Conservation (phyloP, 2,329 filamentous ascomycete genomes). For the Juglanconis sp. region DNA sequence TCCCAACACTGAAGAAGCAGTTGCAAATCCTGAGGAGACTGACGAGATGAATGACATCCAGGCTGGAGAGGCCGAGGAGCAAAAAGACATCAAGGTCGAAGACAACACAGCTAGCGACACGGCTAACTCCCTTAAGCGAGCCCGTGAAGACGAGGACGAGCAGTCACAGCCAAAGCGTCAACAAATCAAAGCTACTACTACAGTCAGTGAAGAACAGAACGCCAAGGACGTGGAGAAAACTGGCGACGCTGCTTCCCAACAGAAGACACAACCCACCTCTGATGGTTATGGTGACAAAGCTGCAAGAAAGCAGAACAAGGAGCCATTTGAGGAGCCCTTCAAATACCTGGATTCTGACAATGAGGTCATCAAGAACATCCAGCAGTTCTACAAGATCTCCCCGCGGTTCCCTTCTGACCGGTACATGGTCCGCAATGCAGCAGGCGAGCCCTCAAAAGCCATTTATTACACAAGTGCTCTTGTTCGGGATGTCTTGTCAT, state of each 20-base stretch:
- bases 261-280: slow-evolving; percentile 23
- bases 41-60: neutral
- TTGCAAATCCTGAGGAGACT: neutral
- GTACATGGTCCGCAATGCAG: slow-evolving; percentile 93
- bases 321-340: slow-evolving; percentile 82
- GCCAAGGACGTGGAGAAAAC: slow-evolving; percentile 1
- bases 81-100: slow-evolving; percentile 15
- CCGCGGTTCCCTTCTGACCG: slow-evolving; percentile 81
- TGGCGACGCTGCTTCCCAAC: slow-evolving; percentile 13
- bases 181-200: slow-evolving; percentile 15
- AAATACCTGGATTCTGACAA: slow-evolving; percentile 79
- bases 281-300: slow-evolving; percentile 25
- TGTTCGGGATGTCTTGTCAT: slow-evolving; percentile 76
- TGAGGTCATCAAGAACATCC: slow-evolving; percentile 72
- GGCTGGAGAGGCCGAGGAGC: slow-evolving; percentile 18
- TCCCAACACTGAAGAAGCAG: slow-evolving; percentile 8
- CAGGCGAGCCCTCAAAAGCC: slow-evolving; percentile 83
- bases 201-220: slow-evolving; percentile 5
- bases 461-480: slow-evolving; percentile 93
- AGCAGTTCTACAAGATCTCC: slow-evolving; percentile 80
- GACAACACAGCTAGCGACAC: slow-evolving; percentile 2
- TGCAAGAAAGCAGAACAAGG: slow-evolving; percentile 40
- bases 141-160: slow-evolving; percentile 18
- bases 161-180: slow-evolving; percentile 10
- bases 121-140: slow-evolving; percentile 9